Base-by-base conservation (phyloP, 2,329 filamentous ascomycete species). In the Chaetothyriales sp. region DNA sequence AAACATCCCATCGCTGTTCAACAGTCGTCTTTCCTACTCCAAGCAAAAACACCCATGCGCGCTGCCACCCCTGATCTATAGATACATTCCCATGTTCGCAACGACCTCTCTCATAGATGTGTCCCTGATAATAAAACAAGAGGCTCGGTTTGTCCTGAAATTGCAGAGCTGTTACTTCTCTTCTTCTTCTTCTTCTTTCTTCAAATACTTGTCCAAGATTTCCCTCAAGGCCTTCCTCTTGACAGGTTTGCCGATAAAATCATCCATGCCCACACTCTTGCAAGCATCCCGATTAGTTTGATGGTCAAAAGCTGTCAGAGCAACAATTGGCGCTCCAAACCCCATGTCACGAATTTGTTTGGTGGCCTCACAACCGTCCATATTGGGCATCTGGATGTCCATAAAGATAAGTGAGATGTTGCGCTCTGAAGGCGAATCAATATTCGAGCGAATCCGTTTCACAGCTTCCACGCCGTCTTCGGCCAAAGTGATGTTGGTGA, bases 361-460 rank as follows among this genome's bases (percentile, higher is more conserved):
- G 5, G 70, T 72, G 1, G 70, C 68, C 59, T 72, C 68, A 49
- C 72, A 71, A 1, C 70, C 70, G 53, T 71, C 68, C 67, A 71
- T 69, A 3, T 70, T 64, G 0, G 70, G 70, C 69, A 72, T 72
- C 4, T 65, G 67, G 44, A 72, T 83, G 61, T 95, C 88, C 88
- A 95, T 95, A 63, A 95, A 90, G 56, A 95, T 90, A 26, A 95
- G 73, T 57, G 93, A 86, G 63, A 89, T 95, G 50, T 77, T 73
- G 32, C 22, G 9, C 20, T 43, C 28, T 18, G 48, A 45, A 10
- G 45, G 45, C 9, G 22, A 18, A 48, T 81, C 79, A 82, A 93
- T 89, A 56, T 80, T 83, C 12, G 79, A 79, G 64, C 86, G 89
- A 57, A 95, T 86, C 18, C 83, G 72, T 54, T 94, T 87, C 51